phyloP scores from a whole-genome alignment of 2,329 filamentous ascomycete genomes.

The Trichophyton simii region DNA sequence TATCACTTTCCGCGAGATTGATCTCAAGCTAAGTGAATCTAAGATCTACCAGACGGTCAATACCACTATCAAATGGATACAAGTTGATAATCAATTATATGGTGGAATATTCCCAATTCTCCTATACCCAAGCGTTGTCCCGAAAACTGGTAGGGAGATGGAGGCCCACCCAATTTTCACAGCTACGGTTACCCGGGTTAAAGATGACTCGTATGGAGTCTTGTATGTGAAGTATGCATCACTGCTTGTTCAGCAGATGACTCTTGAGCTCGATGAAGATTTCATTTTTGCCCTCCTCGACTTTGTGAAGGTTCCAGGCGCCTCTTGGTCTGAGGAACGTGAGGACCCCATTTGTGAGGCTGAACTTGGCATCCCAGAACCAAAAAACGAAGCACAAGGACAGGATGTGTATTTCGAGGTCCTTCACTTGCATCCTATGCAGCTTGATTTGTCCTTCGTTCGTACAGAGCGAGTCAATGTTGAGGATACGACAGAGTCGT shows the following conservation, averaged over 20 bases:
- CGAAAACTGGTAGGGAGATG: constrained; percentile 91
- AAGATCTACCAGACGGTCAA: constrained; percentile 83
- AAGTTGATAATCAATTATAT: constrained; percentile 96
- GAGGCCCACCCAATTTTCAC: constrained; percentile 93
- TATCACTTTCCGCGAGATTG: constrained; percentile 79
- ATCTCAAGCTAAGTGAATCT: constrained; percentile 87
- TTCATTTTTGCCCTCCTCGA: constrained; percentile 95
- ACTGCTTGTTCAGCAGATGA: constrained; percentile 91
- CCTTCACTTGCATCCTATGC: constrained; percentile 94
- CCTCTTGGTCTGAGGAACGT: constrained; percentile 71
- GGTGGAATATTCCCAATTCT: constrained; percentile 97
- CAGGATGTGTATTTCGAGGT: constrained; percentile 98
- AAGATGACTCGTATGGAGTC: constrained; percentile 96
- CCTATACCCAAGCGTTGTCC: constrained; percentile 91
- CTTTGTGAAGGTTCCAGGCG: constrained; percentile 84
- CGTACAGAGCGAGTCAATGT: constrained; percentile 92
- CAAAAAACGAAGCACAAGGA: constrained; percentile 66
- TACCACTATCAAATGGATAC: constrained; percentile 92
- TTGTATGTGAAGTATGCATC: constrained; percentile 98
- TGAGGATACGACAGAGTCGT: constrained; percentile 80
- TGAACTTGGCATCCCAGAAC: constrained; percentile 80
- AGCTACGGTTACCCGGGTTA: constrained; percentile 80
- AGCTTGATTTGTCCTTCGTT: constrained; percentile 92
- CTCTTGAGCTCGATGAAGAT: constrained; percentile 90
- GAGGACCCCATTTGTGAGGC: constrained; percentile 84